Evolutionary conservation across 2,329 filamentous ascomycete genomes (phyloP).

Genomic region (Ophiocordyceps polyrhachis-furcata): DNA sequence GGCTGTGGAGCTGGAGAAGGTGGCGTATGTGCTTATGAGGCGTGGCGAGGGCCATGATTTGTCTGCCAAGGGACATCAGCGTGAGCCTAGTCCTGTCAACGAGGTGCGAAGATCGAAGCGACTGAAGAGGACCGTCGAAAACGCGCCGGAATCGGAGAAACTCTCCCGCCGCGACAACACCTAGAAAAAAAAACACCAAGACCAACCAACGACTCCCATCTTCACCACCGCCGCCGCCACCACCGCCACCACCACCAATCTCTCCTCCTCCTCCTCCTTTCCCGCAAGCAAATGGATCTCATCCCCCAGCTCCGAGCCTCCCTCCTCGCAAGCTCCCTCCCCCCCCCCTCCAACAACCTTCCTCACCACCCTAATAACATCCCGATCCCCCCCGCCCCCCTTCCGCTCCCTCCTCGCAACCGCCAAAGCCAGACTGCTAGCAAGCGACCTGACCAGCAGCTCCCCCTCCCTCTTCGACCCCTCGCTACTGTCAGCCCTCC

Average conservation of each 20-base stretch:
- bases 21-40: conserved; percentile 49
- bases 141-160: neutral
- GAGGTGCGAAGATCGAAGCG: neutral
- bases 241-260: no score
- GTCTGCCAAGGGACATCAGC: neutral
- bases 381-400: conserved; percentile 36
- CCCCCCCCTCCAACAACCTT: conserved; percentile 36
- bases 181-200: neutral
- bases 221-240: no score
- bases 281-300: conserved; percentile 8
- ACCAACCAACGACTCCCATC: neutral
- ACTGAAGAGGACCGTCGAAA: neutral
- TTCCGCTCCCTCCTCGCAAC: conserved; percentile 62
- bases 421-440: conserved; percentile 61
- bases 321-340: conserved; percentile 33
- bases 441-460: conserved; percentile 48
- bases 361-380: conserved; percentile 42
- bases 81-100: neutral
- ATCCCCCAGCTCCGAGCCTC: conserved; percentile 15
- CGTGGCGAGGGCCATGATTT: conserved; percentile 4
- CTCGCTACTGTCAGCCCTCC: neutral
- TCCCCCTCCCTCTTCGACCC: conserved; percentile 8
- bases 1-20: conserved; percentile 49
- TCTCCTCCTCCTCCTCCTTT: no score
- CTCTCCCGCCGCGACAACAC: neutral